Percentiles rank a stretch among this genome's conserved stretches.
Evolutionary conservation across 768 basidiomycete species (phyloP).

Genomic region (Leccinellum luteum): DNA sequence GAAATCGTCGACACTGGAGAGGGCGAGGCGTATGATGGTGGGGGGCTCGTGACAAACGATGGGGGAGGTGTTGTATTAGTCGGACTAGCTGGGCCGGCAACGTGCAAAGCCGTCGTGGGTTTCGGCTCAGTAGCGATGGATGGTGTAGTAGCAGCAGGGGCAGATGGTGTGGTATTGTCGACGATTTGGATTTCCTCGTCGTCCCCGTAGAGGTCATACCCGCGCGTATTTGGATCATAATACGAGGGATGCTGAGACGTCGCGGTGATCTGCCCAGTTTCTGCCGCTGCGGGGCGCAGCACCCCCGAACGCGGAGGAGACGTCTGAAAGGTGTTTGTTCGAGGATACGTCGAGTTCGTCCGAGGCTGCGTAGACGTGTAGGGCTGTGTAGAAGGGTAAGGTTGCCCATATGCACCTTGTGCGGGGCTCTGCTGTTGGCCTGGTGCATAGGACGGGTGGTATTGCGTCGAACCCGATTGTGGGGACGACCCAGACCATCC

Average conservation of each 20-base stretch:
- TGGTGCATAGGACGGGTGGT: neutral
- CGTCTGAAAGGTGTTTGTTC: constrained; percentile 3
- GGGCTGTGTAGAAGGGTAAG: neutral
- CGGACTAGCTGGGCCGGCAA: neutral
- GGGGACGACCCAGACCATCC: constrained; percentile 11
- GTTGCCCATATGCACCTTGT: constrained; percentile 8
- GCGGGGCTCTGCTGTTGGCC: neutral
- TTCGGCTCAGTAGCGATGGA: neutral
- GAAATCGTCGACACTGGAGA: neutral
- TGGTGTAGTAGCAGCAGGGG: neutral
- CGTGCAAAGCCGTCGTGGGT: neutral
- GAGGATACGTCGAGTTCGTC: constrained; percentile 6
- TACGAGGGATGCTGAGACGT: constrained; percentile 27
- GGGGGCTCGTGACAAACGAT: constrained; percentile 1
- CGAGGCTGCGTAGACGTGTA: neutral
- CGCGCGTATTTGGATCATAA: constrained; percentile 35
- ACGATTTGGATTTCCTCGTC: constrained; percentile 14
- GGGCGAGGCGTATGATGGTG: constrained; percentile 6
- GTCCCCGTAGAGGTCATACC: constrained; percentile 27
- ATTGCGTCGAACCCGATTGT: neutral
- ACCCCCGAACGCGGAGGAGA: neutral
- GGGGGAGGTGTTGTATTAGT: neutral
- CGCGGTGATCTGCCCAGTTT: constrained; percentile 1
- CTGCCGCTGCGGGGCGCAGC: neutral
- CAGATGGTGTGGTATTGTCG: neutral